These are phyloP conservation scores for Ceratocystis papillata DNA, from an alignment of 2,329 filamentous ascomycete genomes.

Conservation along the genomic window DNA sequence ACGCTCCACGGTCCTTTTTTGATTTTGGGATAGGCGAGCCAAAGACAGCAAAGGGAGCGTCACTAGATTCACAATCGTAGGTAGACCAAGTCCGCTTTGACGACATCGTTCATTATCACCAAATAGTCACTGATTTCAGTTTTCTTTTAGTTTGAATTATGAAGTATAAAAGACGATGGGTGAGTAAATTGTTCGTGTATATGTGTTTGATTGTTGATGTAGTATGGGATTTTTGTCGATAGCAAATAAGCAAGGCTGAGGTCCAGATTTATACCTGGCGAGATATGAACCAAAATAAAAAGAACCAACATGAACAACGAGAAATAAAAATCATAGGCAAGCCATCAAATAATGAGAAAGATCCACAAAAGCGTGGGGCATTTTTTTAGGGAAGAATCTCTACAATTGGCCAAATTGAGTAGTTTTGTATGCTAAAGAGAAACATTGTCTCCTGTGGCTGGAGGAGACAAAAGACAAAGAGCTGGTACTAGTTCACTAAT, in stretches of 20 bases:
- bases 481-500: too few species aligned
- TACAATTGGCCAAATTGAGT: neutral
- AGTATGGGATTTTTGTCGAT: too few species aligned
- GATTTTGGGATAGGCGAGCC: slow-evolving; percentile 81
- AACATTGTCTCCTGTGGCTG: too few species aligned
- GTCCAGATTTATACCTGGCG: too few species aligned
- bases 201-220: too few species aligned
- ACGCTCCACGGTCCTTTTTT: slow-evolving; percentile 78
- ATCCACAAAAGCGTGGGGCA: neutral
- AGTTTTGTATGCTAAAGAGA: too few species aligned
- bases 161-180: too few species aligned
- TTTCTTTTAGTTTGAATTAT: neutral
- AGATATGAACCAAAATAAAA: too few species aligned
- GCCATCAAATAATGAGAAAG: neutral
- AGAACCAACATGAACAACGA: too few species aligned
- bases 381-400: neutral
- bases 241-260: too few species aligned
- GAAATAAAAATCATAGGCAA: neutral
- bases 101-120: slow-evolving; percentile 44
- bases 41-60: slow-evolving; percentile 66
- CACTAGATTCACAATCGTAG: slow-evolving; percentile 64
- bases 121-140: neutral
- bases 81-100: slow-evolving; percentile 67
- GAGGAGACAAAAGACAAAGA: too few species aligned
- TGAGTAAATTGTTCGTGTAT: too few species aligned